Conservation (phyloP, 164 flowering plant species). For the Kalanchoe fedtschenkoi region DNA sequence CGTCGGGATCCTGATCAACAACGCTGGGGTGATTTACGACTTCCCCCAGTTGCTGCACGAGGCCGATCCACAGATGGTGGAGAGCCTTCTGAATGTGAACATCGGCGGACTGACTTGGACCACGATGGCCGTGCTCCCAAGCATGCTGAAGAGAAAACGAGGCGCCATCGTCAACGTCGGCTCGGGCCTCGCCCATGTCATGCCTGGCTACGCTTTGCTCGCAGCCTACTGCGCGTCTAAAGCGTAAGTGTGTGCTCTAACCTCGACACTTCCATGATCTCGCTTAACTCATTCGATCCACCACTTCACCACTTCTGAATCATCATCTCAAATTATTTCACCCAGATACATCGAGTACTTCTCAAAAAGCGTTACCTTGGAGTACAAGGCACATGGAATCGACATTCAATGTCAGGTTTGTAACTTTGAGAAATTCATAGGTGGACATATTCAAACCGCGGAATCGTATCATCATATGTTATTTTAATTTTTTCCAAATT, state of each 20-base stretch:
- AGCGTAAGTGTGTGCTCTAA: slow-evolving; percentile 68
- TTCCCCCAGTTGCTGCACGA: slow-evolving; percentile 81
- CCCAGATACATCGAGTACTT: slow-evolving; percentile 37
- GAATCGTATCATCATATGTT: too few species aligned
- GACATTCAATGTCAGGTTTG: slow-evolving; percentile 49
- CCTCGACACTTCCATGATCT: neutral
- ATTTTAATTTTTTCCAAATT: too few species aligned
- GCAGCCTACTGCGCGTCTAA: slow-evolving; percentile 87
- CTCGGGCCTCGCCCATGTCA: slow-evolving; percentile 69
- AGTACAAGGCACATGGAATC: slow-evolving; percentile 35
- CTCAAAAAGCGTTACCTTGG: slow-evolving; percentile 32
- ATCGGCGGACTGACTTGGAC: slow-evolving; percentile 74
- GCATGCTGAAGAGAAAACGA: slow-evolving; percentile 72
- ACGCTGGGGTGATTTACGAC: slow-evolving; percentile 72
- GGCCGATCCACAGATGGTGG: slow-evolving; percentile 54
- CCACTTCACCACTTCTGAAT: neutral
- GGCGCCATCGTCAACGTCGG: slow-evolving; percentile 94
- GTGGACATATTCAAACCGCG: too few species aligned
- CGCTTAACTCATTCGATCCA: neutral
- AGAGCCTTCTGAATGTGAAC: slow-evolving; percentile 57
- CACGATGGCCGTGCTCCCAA: slow-evolving; percentile 65
- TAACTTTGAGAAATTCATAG: neutral
- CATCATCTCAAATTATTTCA: neutral
- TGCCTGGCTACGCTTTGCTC: slow-evolving; percentile 82
- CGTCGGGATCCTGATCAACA: slow-evolving; percentile 72